Evolutionary conservation across 108 stramenopile genomes (phyloP), one percentile per base, ranked within the genome.

Genomic region (Parietichytrium sp.): DNA sequence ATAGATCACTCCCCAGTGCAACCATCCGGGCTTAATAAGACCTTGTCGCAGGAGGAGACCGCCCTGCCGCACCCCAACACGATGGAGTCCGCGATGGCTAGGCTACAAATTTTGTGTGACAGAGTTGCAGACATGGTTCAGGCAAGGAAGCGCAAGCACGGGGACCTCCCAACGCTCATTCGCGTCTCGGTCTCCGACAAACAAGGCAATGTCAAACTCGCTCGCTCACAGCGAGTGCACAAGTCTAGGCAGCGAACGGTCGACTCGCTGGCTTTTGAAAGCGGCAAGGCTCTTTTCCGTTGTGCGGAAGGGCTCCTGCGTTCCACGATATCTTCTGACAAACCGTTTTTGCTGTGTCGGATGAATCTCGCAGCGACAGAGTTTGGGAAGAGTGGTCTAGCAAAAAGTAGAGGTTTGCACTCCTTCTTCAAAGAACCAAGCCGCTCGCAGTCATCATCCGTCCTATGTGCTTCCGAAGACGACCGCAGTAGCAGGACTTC

Each of bases 31-130:
- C 61, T 23, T 10, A 15, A 6, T n/a, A 72, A 72, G 42, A 72
- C 61, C 29, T 45, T 72, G 10, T 72, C 61, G n/a, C 61, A 72
- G 20, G 61, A 72, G 42, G 61, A 72, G 45, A 72, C 61, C 42
- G 36, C 61, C 20, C 42, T 72, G 29, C 61, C 61, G 13, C 61
- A 72, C 33, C 61, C 61, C 8, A 42, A 72, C 61, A 72, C 61
- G 8, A 45, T 33, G 61, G 61, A 72, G 33, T 72, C 61, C 20
- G 61, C 61, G 20, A 27, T 45, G 10, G 61, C 10, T 7, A 0
- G 61, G 2, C 42, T 72, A 12, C 33, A 42, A 16, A 25, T 10
- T 6, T 25, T 72, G 20, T 72, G 61, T 25, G 33, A 7, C 15
- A 33, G 61, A 6, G 45, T 72, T n/a, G 45, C 45, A 42, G 61